Percentiles rank a stretch among this genome's conserved stretches.
phyloP scores from a whole-genome alignment of 2,329 filamentous ascomycete species.

The Cadophora malorum region DNA sequence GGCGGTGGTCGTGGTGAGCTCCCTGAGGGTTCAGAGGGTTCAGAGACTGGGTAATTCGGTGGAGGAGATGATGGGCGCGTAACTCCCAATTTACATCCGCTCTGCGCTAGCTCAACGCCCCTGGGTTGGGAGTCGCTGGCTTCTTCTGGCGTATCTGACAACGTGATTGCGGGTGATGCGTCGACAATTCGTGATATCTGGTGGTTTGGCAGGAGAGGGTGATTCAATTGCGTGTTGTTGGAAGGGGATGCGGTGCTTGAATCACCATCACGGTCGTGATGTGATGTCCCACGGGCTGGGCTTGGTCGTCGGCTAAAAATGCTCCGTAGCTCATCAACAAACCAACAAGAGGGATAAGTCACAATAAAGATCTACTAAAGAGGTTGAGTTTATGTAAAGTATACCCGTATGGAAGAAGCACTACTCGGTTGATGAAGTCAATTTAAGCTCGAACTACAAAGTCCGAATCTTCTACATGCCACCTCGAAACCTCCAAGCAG shows the following conservation, averaged over 20 bases:
- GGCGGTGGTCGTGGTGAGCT: slow-evolving; percentile 60
- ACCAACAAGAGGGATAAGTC: neutral
- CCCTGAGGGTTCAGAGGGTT: slow-evolving; percentile 59
- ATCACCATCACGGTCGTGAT: neutral
- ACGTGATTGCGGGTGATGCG: slow-evolving; percentile 49
- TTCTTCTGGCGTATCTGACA: slow-evolving; percentile 54
- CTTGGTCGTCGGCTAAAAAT: slow-evolving; percentile 18
- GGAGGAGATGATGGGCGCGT: slow-evolving; percentile 58
- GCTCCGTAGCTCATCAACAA: slow-evolving; percentile 18
- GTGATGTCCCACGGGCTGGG: slow-evolving; percentile 6
- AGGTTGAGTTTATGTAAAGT: neutral
- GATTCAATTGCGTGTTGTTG: slow-evolving; percentile 19
- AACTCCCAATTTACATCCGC: slow-evolving; percentile 46
- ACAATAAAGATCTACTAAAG: neutral
- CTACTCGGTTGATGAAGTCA: neutral
- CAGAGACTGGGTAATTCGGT: slow-evolving; percentile 62
- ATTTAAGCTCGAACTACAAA: neutral
- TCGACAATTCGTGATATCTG: slow-evolving; percentile 21
- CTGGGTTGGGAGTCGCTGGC: slow-evolving; percentile 47
- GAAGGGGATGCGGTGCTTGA: neutral
- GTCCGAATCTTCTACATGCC: neutral
- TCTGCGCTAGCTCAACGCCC: slow-evolving; percentile 49
- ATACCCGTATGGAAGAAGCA: neutral
- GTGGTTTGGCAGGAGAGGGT: slow-evolving; percentile 13
- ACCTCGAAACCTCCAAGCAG: neutral